Evolutionary conservation across 257 asterid species (phyloP).

Genomic region (Datura wrightii): DNA sequence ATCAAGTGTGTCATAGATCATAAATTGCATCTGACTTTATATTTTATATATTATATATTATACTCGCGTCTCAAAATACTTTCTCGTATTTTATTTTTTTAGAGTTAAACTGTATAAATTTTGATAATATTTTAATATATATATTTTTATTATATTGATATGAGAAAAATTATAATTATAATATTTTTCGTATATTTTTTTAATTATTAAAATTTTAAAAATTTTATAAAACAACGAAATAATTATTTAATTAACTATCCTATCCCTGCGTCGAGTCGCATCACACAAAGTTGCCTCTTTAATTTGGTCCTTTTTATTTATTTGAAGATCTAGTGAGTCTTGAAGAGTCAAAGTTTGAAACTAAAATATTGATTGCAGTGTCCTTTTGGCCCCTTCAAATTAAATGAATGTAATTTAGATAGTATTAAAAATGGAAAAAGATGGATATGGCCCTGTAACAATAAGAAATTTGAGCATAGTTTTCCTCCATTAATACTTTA

Average conservation of each 20-base stretch:
- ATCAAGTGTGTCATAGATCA: neutral
- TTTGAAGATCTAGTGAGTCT: neutral
- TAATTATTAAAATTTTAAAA: too few species aligned
- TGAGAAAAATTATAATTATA: too few species aligned
- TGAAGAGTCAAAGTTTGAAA: constrained; percentile 24
- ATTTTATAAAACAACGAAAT: too few species aligned
- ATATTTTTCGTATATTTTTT: too few species aligned
- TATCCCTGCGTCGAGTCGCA: neutral
- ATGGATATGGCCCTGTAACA: neutral
- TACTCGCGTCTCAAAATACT: neutral
- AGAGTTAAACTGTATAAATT: too few species aligned
- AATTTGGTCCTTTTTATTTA: neutral
- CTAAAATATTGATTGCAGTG: neutral
- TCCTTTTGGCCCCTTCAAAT: constrained; percentile 23
- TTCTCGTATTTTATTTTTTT: neutral
- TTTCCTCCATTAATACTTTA: neutral
- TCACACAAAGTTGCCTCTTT: constrained; percentile 19
- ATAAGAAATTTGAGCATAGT: neutral
- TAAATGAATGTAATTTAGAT: neutral
- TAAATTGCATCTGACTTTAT: neutral
- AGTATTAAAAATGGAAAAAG: neutral
- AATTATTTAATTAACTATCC: neutral
- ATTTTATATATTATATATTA: neutral
- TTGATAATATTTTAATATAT: too few species aligned
- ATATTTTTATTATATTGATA: neutral